Conservation (phyloP, 31 red algal species). For the Porphyra umbilicalis region DNA sequence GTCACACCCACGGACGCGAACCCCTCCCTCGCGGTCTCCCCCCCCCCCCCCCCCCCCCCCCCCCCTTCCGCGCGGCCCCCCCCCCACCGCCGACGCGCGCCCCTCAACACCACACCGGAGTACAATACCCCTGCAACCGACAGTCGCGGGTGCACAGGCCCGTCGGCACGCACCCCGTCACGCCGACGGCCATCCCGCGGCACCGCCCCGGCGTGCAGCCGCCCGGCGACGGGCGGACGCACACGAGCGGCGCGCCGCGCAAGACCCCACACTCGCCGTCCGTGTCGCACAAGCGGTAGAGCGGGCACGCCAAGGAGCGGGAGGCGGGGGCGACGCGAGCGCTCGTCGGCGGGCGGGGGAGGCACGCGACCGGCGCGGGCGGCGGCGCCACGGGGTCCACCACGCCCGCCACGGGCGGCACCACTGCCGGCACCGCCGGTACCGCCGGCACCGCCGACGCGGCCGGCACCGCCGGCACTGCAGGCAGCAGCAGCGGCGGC, state of each 20-base stretch:
- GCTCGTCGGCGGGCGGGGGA: neutral
- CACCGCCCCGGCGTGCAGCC: neutral
- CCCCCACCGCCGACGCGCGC: neutral
- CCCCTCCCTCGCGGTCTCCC: too few relatives aligned
- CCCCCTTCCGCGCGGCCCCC: neutral
- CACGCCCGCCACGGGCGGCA: neutral
- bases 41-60: neutral
- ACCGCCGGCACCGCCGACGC: too few relatives aligned
- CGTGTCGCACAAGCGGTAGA: neutral
- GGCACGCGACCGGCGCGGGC: too few relatives aligned
- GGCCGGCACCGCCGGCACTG: too few relatives aligned
- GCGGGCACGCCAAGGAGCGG: neutral
- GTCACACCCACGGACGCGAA: too few relatives aligned
- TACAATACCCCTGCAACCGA: neutral
- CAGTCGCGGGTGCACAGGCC: neutral
- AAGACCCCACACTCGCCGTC: neutral
- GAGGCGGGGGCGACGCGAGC: too few relatives aligned
- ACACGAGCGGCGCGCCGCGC: neutral
- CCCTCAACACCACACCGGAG: neutral
- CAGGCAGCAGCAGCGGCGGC: too few relatives aligned
- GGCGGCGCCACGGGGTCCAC: neutral
- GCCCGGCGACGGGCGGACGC: neutral
- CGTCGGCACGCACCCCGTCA: neutral
- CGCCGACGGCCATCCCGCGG: neutral
- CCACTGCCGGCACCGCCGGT: neutral